These are phyloP conservation scores for Aureobasidium mangrovei DNA, from an alignment of 2,329 filamentous ascomycete genomes.

Conservation along the genomic window DNA sequence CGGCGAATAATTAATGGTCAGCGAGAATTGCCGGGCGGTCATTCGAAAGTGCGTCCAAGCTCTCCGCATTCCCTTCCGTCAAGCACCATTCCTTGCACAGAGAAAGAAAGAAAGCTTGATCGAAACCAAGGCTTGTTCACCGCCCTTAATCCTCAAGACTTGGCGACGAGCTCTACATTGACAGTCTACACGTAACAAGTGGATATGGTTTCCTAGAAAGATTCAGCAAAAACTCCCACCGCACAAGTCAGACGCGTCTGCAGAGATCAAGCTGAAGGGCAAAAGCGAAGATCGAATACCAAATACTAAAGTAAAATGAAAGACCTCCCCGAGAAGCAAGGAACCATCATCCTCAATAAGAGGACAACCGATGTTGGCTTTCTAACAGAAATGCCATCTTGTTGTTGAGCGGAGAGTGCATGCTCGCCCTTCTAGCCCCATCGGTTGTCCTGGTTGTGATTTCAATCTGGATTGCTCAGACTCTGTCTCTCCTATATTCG, in stretches of 20 bases:
- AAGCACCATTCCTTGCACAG: background rate
- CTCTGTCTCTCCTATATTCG: background rate
- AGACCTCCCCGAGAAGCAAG: background rate
- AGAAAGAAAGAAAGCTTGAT: too few relatives aligned
- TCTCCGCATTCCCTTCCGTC: background rate
- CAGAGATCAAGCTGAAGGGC: too few relatives aligned
- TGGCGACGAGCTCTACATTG: too few relatives aligned
- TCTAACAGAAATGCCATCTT: background rate
- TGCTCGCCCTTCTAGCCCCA: background rate
- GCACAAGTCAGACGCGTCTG: too few relatives aligned
- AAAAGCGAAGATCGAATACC: background rate
- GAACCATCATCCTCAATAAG: constrained; percentile 4
- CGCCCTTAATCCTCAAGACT: too few relatives aligned
- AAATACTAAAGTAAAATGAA: constrained; percentile 5
- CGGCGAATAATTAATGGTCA: constrained; percentile 13
- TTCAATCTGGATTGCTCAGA: constrained; percentile 9
- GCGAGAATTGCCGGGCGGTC: constrained; percentile 6
- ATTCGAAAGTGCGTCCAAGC: background rate
- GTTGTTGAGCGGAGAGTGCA: background rate
- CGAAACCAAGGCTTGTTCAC: too few relatives aligned
- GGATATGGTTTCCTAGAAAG: too few relatives aligned
- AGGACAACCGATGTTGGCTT: background rate
- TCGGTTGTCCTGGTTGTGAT: background rate
- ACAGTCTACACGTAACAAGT: too few relatives aligned
- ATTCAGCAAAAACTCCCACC: too few relatives aligned